These are phyloP conservation scores for Craterostigma plantagineum DNA, from an alignment of 257 asterid species.

Conservation along the genomic window DNA sequence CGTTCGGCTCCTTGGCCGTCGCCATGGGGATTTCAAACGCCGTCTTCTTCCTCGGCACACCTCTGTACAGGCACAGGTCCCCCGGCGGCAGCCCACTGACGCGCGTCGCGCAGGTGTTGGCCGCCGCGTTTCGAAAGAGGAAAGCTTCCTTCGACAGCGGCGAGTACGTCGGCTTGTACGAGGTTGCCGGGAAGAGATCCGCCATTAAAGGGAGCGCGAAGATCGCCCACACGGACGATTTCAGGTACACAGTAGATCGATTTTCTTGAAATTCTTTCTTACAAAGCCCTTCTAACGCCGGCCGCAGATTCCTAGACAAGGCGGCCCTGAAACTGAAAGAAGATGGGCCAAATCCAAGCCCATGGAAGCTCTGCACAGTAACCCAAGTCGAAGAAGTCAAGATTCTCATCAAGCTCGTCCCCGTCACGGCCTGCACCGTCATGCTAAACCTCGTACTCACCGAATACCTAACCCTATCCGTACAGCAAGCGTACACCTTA, in stretches of 20 bases:
- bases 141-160: constrained; percentile 50
- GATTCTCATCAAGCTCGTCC: constrained; percentile 63
- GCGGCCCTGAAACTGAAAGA: constrained; percentile 89
- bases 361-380: constrained; percentile 90
- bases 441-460: constrained; percentile 67
- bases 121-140: constrained; percentile 78
- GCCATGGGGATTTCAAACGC: constrained; percentile 91
- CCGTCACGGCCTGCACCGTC: constrained; percentile 73
- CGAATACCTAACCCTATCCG: constrained; percentile 77
- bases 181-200: constrained; percentile 71
- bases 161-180: constrained; percentile 69
- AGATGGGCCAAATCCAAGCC: constrained; percentile 46
- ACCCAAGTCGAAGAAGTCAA: constrained; percentile 97
- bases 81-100: constrained; percentile 97
- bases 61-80: constrained; percentile 68
- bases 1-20: constrained; percentile 76
- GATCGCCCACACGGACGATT: constrained; percentile 75
- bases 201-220: constrained; percentile 82
- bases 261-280: no score
- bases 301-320: constrained; percentile 67
- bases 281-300: background rate
- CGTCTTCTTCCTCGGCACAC: constrained; percentile 83
- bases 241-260: constrained; percentile 25
- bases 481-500: constrained; percentile 83
- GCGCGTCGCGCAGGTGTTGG: constrained; percentile 75